Evolutionary conservation across 257 asterid genomes (phyloP), one percentile per base, ranked within the genome.

Genomic region (Mitragyna speciosa): DNA sequence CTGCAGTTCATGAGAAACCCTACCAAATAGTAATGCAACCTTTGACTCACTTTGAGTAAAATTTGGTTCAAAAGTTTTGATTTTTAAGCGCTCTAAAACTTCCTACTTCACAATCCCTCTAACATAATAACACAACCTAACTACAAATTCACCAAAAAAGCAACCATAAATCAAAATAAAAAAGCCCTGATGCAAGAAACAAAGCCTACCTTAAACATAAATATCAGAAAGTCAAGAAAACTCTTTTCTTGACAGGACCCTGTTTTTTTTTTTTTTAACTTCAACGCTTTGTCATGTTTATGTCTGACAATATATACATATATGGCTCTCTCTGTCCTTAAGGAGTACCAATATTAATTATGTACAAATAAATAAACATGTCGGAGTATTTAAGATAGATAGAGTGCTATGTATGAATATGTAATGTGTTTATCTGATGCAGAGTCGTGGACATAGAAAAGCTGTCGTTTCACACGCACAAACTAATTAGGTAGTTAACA

Each of bases 261-360:
- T n/a, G 67, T 36, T 36, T 36, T 36, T 36, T 36, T 36, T 36
- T 70, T 41, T 43, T 85, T 82, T 82, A 73, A 58, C 83, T 79
- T 72, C 76, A 79, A 73, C 81, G 69, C 79, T 72, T 82, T 85
- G 88, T 85, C 88, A 85, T 85, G 78, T 82, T 82, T 82, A 75
- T 85, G 88, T 85, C 86, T 79, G 82, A 82, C 80, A 65, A 36
- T 36, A 79, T 72, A 58, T 61, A 76, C 77, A 78, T 24, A 82
- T 71, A 66, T 59, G 51, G 77, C 75, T 79, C 65, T 69, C 59
- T 71, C 49, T 75, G 48, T 69, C 54, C 56, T 36, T 36, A 36
- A 24, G 64, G 54, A 54, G 19, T 28, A 70, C 71, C 31, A 22
- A n/a, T 39, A 58, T 45, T 66, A 68, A 67, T 43, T 51, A 63